A percentile compares a stretch with the other conserved stretches of the same genome.
Evolutionary conservation across 768 basidiomycete genomes (phyloP).

Genomic region (Thelephora ganbajun): DNA sequence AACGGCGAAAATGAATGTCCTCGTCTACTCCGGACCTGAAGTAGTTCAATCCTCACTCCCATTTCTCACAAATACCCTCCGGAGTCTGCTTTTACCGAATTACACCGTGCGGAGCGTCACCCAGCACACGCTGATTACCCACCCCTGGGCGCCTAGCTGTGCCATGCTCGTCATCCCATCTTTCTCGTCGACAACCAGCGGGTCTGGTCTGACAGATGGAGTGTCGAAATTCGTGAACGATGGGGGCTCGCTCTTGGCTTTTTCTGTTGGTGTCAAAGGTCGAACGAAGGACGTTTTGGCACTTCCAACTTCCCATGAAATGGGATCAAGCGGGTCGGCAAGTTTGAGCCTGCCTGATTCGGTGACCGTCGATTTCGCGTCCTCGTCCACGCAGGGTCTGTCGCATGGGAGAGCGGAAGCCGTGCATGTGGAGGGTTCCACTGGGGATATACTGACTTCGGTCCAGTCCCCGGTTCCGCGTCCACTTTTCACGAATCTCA

Average conservation of each 20-base stretch:
- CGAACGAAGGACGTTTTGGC: constrained; percentile 5
- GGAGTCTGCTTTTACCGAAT: constrained; percentile 46
- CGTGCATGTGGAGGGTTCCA: no score
- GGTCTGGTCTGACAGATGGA: constrained; percentile 13
- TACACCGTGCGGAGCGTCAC: constrained; percentile 69
- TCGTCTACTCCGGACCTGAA: constrained; percentile 31
- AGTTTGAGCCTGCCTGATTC: no score
- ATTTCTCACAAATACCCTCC: constrained; percentile 23
- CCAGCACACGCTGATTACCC: constrained; percentile 36
- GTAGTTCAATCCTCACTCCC: constrained; percentile 24
- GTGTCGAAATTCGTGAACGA: constrained; percentile 47
- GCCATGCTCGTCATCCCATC: constrained; percentile 66
- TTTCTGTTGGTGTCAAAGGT: constrained; percentile 11
- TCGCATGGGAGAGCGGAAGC: no score
- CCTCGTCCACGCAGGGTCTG: no score
- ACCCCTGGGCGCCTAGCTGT: constrained; percentile 70
- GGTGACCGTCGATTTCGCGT: no score
- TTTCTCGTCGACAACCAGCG: background rate
- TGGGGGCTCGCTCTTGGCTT: constrained; percentile 59
- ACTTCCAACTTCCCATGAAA: no score
- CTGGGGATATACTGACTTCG: no score
- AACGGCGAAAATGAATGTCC: constrained; percentile 23
- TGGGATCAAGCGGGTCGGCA: no score
- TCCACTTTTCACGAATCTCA: background rate
- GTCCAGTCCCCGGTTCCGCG: background rate